Evolutionary conservation across 1,139 yeast genomes (phyloP).

Genomic region (Candida sp.): DNA sequence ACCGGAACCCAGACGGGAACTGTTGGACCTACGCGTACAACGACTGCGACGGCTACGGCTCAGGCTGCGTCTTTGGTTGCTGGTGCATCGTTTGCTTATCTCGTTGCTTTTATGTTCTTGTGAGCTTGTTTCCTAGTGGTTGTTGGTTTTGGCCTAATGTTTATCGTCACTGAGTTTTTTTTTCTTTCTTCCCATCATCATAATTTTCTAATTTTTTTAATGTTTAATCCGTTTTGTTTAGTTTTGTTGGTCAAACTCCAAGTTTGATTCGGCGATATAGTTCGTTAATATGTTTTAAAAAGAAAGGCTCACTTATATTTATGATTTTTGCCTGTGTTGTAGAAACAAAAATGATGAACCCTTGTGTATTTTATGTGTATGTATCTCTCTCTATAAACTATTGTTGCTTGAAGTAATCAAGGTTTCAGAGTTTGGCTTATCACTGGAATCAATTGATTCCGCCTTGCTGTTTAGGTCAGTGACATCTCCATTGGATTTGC

Average conservation of each 20-base stretch:
- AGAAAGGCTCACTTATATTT: background rate
- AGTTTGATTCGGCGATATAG: background rate
- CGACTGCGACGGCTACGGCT: constrained; percentile 10
- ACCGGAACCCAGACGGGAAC: no score
- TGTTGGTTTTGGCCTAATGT: background rate
- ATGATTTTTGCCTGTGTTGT: background rate
- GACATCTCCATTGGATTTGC: constrained; percentile 3
- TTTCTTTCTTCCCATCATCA: background rate
- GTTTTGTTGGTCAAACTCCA: no score
- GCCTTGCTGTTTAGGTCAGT: constrained; percentile 13
- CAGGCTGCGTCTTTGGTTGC: constrained; percentile 10
- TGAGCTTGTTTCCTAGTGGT: background rate
- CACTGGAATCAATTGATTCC: constrained; percentile 15
- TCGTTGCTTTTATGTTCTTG: constrained; percentile 9
- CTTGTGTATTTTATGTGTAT: background rate
- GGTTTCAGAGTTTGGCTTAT: constrained; percentile 6
- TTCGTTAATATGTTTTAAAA: constrained; percentile 1
- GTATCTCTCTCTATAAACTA: constrained; percentile 11
- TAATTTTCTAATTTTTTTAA: background rate
- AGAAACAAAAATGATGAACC: background rate
- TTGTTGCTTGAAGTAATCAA: constrained; percentile 6
- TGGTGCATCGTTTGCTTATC: constrained; percentile 13
- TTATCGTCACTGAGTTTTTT: background rate
- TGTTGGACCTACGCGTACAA: constrained; percentile 1
- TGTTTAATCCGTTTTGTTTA: background rate